Conservation (phyloP, 2,329 filamentous ascomycete species). For the Rutstroemia sydowiana region DNA sequence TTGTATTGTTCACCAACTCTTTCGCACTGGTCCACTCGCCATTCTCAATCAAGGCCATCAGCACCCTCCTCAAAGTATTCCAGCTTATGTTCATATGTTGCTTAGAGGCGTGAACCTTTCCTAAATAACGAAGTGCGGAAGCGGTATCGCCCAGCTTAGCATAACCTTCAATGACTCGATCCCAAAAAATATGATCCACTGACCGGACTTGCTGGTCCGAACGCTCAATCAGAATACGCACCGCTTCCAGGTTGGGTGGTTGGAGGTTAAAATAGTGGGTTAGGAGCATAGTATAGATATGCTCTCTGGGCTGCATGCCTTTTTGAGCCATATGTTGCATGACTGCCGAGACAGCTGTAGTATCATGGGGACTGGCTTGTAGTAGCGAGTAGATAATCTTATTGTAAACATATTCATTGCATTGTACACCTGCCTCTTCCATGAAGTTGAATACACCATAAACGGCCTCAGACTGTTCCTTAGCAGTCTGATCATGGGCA, state of each 20-base stretch:
- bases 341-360: slow-evolving; percentile 49
- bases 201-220: slow-evolving; percentile 31
- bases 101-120: slow-evolving; percentile 22
- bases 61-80: slow-evolving; percentile 21
- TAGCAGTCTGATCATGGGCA: slow-evolving; percentile 34
- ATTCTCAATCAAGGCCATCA: slow-evolving; percentile 25
- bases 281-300: slow-evolving; percentile 70
- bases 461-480: slow-evolving; percentile 46
- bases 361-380: slow-evolving; percentile 30
- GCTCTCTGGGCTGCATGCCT: slow-evolving; percentile 46
- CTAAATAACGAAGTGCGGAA: slow-evolving; percentile 43
- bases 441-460: slow-evolving; percentile 50
- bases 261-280: slow-evolving; percentile 55
- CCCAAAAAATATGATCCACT: slow-evolving; percentile 57
- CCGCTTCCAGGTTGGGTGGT: slow-evolving; percentile 51
- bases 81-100: slow-evolving; percentile 17
- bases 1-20: slow-evolving; percentile 26
- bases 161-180: slow-evolving; percentile 62
- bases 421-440: slow-evolving; percentile 45
- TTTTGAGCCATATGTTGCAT: slow-evolving; percentile 52
- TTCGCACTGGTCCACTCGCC: slow-evolving; percentile 28
- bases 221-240: slow-evolving; percentile 51
- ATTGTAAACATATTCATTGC: slow-evolving; percentile 58
- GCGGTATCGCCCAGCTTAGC: slow-evolving; percentile 44
- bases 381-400: slow-evolving; percentile 62